Percentiles rank a stretch among this genome's conserved stretches.
Conservation (phyloP, 2,329 filamentous ascomycete species). For the Coleophoma cylindrospora region DNA sequence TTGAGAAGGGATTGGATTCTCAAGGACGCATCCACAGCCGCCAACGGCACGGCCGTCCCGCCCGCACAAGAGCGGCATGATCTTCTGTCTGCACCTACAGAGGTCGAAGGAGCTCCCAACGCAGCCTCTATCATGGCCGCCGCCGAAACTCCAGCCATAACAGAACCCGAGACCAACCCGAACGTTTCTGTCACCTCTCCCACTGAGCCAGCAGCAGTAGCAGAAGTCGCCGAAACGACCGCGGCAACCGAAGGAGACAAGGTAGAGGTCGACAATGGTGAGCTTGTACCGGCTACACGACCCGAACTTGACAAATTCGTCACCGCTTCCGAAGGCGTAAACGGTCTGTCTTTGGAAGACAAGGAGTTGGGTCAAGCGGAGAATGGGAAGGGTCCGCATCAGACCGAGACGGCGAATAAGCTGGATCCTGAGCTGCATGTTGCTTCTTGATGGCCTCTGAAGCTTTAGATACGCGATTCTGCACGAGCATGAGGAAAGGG, state of each 20-base stretch:
- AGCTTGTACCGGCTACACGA: conserved; percentile 10
- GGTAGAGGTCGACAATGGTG: conserved; percentile 12
- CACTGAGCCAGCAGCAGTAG: neutral
- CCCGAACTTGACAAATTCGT: conserved; percentile 18
- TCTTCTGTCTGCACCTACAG: conserved; percentile 9
- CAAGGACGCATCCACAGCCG: neutral
- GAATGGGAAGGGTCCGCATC: neutral
- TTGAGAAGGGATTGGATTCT: conserved; percentile 9
- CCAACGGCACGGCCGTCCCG: neutral
- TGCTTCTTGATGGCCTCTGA: too few species aligned
- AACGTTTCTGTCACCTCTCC: neutral
- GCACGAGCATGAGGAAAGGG: too few species aligned
- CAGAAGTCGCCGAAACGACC: neutral
- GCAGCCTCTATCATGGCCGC: neutral
- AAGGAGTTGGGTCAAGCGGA: conserved; percentile 9
- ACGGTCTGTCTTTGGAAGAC: conserved; percentile 1
- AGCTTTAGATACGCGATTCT: too few species aligned
- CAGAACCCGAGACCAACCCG: neutral
- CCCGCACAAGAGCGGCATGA: conserved; percentile 1
- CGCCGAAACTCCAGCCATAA: neutral
- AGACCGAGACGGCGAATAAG: too few species aligned
- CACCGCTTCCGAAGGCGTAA: conserved; percentile 14
- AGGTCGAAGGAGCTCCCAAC: neutral
- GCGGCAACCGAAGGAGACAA: neutral
- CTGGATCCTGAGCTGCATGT: too few species aligned